Evolutionary conservation across 1,139 yeast genomes (phyloP), one percentile per base, ranked within the genome.

Genomic region (Zygotorulaspora mrakii): DNA sequence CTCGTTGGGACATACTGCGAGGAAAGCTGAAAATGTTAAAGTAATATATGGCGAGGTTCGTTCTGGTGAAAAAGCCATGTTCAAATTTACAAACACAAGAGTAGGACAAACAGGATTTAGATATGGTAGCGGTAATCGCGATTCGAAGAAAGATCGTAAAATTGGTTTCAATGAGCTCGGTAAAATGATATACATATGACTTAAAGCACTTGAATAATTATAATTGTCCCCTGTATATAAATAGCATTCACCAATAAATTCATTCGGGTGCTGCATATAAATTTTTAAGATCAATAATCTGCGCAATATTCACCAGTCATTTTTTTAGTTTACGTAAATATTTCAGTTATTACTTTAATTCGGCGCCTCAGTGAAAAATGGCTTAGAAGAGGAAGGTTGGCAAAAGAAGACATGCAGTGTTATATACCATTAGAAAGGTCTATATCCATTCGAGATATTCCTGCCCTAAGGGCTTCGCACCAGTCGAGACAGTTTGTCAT

Each of bases 81-180:
- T 84, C 70, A 79, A 77, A 58, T 88, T 89, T 66, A 80, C 84
- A 12, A 73, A 79, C 52, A 82, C 87, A 40, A 77, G 74, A 54
- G 85, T 82, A 33, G 96, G 96, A 28, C 69, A 78, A 43, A 91
- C 87, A 43, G 98, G 97, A 40, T 78, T 68, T 74, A 80, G 97
- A 61, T 91, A 91, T 59, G 97, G 97, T 66, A 87, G 89, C 31
- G 77, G 88, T 22, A 74, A 83, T 56, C 86, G 96, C 69, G 96
- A 89, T 65, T 81, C 79, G 57, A 86, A 83, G 74, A 85, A 82
- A 62, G 83, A 86, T 61, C 78, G 96, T 64, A 78, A 77, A 57
- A 76, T 87, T 55, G 84, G 82, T 7, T 88, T 76, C 64, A 82
- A 83, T 59, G 76, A 79, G 49, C 70, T 74, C 43, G 96, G 96